A percentile compares a stretch with the other conserved stretches of the same genome.
phyloP scores from a whole-genome alignment of 1,139 yeast genomes.

The Candida tunisiensis region DNA sequence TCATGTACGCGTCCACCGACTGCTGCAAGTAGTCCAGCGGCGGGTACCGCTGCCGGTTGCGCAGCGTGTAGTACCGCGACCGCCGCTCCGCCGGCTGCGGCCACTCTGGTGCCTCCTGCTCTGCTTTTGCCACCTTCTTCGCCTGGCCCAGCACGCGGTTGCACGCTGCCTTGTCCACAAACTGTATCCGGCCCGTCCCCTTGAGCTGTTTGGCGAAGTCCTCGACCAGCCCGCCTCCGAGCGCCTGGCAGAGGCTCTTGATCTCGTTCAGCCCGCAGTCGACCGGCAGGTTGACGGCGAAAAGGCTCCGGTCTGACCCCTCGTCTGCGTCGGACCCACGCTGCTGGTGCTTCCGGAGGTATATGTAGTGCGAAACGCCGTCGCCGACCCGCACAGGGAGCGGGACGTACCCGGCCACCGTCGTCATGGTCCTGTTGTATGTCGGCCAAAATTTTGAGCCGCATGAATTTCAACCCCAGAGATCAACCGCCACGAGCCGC shows the following conservation, averaged over 20 bases:
- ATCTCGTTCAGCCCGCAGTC: slow-evolving; percentile 35
- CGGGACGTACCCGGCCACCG: slow-evolving; percentile 30
- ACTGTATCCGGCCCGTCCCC: slow-evolving; percentile 44
- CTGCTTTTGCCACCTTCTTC: slow-evolving; percentile 27
- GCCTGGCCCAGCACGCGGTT: slow-evolving; percentile 48
- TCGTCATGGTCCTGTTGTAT: no score
- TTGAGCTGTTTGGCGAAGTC: slow-evolving; percentile 20
- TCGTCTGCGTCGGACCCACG: slow-evolving; percentile 7
- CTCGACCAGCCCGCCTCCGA: slow-evolving; percentile 48
- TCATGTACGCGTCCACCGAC: slow-evolving; percentile 41
- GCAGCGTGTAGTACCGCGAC: slow-evolving; percentile 11
- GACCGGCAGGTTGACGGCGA: slow-evolving; percentile 64
- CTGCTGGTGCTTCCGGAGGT: slow-evolving; percentile 13
- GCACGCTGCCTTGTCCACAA: slow-evolving; percentile 62
- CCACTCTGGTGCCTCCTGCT: slow-evolving; percentile 7
- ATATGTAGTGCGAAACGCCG: slow-evolving; percentile 14
- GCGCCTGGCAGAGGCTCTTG: slow-evolving; percentile 37
- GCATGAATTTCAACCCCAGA: no score
- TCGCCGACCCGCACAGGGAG: slow-evolving; percentile 29
- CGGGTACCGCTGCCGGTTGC: slow-evolving; percentile 20
- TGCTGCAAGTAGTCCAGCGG: slow-evolving; percentile 31
- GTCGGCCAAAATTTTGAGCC: no score
- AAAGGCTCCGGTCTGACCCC: slow-evolving; percentile 36
- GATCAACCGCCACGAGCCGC: no score
- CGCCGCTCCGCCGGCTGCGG: slow-evolving; percentile 22